Percentiles rank a stretch among this genome's conserved stretches.
Evolutionary conservation across 139 green algal genomes (phyloP).

Genomic region (Picochlorum sp.): DNA sequence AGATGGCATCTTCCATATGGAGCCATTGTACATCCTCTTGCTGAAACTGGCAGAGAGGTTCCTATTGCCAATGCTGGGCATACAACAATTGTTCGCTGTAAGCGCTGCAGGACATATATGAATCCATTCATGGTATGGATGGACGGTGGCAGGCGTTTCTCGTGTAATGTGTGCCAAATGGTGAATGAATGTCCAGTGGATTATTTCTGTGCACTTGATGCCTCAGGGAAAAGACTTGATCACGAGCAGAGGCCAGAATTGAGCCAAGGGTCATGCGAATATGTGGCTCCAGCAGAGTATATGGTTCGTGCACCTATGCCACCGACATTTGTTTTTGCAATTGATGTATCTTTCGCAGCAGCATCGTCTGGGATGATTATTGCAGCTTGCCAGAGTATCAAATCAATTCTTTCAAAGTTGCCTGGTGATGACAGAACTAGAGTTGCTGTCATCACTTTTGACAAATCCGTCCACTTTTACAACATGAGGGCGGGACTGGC

Average conservation of each 20-base stretch:
- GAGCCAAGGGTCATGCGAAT: conserved; percentile 81
- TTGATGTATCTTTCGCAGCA: conserved; percentile 68
- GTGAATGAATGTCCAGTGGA: conserved; percentile 89
- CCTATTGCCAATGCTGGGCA: conserved; percentile 65
- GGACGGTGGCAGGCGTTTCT: conserved; percentile 77
- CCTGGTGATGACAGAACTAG: conserved; percentile 52
- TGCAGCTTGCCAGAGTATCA: conserved; percentile 47
- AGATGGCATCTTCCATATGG: conserved; percentile 75
- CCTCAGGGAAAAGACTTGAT: conserved; percentile 64
- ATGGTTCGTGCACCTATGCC: conserved; percentile 68
- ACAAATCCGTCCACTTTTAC: conserved; percentile 78
- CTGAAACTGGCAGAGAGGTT: conserved; percentile 51
- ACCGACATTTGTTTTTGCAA: conserved; percentile 73
- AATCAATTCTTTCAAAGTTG: conserved; percentile 47
- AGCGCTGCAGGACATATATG: conserved; percentile 94
- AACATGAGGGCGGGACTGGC: conserved; percentile 33
- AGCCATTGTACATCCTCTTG: conserved; percentile 78
- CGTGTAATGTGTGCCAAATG: conserved; percentile 88
- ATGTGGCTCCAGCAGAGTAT: conserved; percentile 69
- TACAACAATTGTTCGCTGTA: conserved; percentile 87
- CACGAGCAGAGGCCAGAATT: conserved; percentile 80
- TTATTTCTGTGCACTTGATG: conserved; percentile 83
- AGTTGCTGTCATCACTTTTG: conserved; percentile 77
- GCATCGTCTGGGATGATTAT: conserved; percentile 49
- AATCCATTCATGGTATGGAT: conserved; percentile 93